Base-by-base conservation (phyloP, 75 land plant species). In the Larix kaempferi region DNA sequence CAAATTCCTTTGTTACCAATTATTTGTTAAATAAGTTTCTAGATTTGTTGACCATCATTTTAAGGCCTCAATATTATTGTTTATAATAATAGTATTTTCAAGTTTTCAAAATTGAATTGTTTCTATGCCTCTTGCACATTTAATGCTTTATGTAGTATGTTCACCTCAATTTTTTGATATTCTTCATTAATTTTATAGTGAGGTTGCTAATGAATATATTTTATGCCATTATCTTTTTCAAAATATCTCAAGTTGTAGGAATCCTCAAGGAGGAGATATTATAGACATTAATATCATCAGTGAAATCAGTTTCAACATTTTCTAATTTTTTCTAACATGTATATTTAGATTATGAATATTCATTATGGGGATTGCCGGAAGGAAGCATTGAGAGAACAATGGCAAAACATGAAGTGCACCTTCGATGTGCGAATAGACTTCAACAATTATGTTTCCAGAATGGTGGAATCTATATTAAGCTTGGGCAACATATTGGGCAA, bases 401-500 rank as follows among this genome's bases (percentile, higher is more conserved):
- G 73, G 88, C 86, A 41, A 91, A 81, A 58, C 95, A 88, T 82
- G 94, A 94, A 81, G 99, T 82, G 26, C 99, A 97, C 59, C 26
- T 86, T 17, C 86, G 99, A 56, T 84, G 86, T 76, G 98, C 99
- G 41, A 82, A 74, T 77, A 88, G 91, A 73, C 89, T 97, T 62
- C 92, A 84, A 76, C 92, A 89, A 49, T 76, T 97, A 4, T 97
- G 98, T 77, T 97, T 97, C 83, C 89, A 81, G 63, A 97, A 97
- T 86, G 99, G 99, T 57, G 99, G 99, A 59, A 87, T 97, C 79
- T 97, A 97, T 78, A 97, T 97, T 83, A 97, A 97, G 79, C 95
- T 97, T 78, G 99, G 99, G 29, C 99, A 97, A 81, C 99, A 97
- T 74, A 79, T 97, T 73, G 88, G 98, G 64, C 99, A 97, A 76